phyloP scores from a whole-genome alignment of 2,329 filamentous ascomycete species.

The Microdochium nivale region DNA sequence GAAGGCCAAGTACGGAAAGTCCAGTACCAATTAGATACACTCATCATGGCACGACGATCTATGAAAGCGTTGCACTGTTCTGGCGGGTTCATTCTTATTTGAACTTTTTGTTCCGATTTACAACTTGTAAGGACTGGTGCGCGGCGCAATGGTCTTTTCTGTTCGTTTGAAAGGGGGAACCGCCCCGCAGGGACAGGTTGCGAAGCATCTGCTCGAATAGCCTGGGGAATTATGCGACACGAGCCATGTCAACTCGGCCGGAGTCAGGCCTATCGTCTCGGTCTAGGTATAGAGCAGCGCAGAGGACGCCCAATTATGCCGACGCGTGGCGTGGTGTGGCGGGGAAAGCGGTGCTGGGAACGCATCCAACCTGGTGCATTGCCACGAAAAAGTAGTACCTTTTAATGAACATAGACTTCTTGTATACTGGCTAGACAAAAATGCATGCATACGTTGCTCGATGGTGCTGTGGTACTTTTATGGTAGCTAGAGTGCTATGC shows the following conservation, averaged over 20 bases:
- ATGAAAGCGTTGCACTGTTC: too few species aligned
- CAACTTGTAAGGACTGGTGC: not conserved
- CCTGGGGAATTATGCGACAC: not conserved
- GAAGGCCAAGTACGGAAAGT: slow-evolving; percentile 72
- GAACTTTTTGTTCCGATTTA: not conserved
- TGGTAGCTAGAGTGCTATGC: too few species aligned
- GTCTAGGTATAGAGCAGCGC: not conserved
- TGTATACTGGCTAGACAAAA: not conserved
- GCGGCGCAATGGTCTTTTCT: not conserved
- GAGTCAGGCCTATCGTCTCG: not conserved
- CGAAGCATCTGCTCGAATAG: not conserved
- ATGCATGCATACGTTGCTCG: too few species aligned
- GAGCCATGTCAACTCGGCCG: not conserved
- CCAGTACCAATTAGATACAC: slow-evolving; percentile 32
- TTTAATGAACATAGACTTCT: not conserved
- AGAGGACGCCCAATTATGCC: not conserved
- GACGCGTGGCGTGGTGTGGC: not conserved
- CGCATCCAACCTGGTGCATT: not conserved
- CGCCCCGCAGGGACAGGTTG: not conserved
- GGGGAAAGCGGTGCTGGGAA: not conserved
- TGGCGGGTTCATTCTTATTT: not conserved
- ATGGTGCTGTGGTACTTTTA: too few species aligned
- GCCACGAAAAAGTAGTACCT: not conserved
- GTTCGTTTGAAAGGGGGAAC: not conserved
- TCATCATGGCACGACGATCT: not conserved